phyloP scores from a whole-genome alignment of 768 basidiomycete genomes.

The Phanerochaete sordida region DNA sequence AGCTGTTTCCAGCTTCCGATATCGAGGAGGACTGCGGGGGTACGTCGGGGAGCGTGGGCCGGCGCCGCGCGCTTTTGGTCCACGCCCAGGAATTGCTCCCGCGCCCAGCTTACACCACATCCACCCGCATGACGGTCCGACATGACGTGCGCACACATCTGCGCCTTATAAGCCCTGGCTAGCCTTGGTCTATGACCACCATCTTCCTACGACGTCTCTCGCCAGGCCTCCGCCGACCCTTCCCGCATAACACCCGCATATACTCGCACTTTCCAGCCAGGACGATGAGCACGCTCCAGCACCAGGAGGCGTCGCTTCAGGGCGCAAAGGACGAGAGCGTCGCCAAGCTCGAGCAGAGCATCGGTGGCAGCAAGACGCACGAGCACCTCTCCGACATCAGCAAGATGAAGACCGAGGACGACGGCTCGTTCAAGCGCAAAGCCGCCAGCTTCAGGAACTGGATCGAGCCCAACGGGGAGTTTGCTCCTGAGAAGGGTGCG shows the following conservation, averaged over 20 bases:
- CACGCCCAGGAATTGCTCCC: too few relatives aligned
- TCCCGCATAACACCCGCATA: not conserved
- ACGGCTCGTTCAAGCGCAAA: conserved; percentile 67
- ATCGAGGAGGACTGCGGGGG: too few relatives aligned
- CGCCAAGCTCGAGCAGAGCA: not conserved
- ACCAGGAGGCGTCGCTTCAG: not conserved
- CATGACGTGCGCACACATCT: not conserved
- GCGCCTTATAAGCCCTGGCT: not conserved
- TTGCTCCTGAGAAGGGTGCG: conserved; percentile 72
- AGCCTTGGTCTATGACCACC: not conserved
- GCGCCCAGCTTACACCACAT: too few relatives aligned
- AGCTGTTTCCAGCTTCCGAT: too few relatives aligned
- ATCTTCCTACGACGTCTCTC: not conserved
- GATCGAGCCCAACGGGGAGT: conserved; percentile 56
- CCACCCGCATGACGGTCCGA: not conserved
- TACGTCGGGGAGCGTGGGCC: too few relatives aligned
- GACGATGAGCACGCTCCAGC: not conserved
- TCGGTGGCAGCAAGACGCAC: not conserved
- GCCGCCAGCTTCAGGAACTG: conserved; percentile 50
- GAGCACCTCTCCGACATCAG: conserved; percentile 39
- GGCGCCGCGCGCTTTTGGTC: too few relatives aligned
- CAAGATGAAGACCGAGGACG: conserved; percentile 48
- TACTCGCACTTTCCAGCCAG: not conserved
- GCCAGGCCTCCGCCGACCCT: not conserved
- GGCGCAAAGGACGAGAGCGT: not conserved